Conservation (phyloP, 208 protist species). For the Leishmania turanica region DNA sequence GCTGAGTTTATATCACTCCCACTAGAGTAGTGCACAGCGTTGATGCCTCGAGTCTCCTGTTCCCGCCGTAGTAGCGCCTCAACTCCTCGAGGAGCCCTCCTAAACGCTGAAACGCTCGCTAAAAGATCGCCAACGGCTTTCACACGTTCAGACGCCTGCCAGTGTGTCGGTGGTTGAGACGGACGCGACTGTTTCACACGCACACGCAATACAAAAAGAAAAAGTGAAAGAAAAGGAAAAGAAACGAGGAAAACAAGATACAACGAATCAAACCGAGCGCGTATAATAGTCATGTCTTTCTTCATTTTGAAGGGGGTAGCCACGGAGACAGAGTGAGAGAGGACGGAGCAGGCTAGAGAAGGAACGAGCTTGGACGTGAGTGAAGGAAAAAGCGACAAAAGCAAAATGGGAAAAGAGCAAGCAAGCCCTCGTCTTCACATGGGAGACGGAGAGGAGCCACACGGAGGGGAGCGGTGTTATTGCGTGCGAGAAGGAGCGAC, state of each 20-base stretch:
- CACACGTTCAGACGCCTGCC: neutral
- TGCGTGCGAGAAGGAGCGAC: slow-evolving; percentile 9
- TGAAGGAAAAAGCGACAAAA: neutral
- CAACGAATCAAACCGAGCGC: slow-evolving; percentile 1
- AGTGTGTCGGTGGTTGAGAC: neutral
- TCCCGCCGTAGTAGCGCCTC: neutral
- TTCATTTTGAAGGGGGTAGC: neutral
- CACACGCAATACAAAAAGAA: neutral
- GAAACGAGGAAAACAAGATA: neutral
- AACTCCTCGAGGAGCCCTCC: neutral
- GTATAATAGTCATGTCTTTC: no score
- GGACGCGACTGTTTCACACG: neutral
- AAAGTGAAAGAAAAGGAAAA: slow-evolving; percentile 1
- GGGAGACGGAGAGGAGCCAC: neutral
- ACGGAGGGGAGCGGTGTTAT: neutral
- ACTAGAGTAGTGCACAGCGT: neutral
- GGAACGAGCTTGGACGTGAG: neutral
- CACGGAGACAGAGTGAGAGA: neutral
- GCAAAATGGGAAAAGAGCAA: neutral
- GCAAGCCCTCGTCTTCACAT: neutral
- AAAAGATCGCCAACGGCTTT: neutral
- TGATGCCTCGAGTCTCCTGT: neutral
- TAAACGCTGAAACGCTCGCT: no score
- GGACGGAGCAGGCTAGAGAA: neutral
- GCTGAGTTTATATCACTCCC: neutral